Evolutionary conservation across 163 green algal genomes (phyloP), one percentile per base, ranked within the genome.

Genomic region (Scenedesmus sp.): DNA sequence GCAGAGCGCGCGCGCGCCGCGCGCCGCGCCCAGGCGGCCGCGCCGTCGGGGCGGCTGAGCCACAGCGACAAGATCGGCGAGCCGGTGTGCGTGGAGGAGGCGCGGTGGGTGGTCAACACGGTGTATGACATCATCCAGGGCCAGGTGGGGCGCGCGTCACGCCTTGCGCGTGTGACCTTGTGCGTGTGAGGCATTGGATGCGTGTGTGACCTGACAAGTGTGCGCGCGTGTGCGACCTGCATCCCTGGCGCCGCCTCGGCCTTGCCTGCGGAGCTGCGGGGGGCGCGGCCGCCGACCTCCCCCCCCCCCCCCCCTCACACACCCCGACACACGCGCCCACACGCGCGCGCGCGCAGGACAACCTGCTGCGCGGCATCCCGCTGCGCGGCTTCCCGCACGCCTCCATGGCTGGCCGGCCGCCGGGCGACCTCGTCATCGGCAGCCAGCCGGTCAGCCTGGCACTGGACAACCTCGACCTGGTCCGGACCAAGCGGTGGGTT

Each of bases 381-480:
- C 3, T 77, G 6, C 1, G 18, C n/a, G 53, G 69, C 36, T 77
- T 24, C 53, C 69, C 69, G n/a, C 69, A 77, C 69, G 1, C n/a
- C 33, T 4, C 22, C 4, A 4, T 47, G 36, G 4, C 29, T 11
- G 20, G 22, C 22, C 73, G 34, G 13, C 54, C 39, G 42, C 48
- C 60, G 13, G 48, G 73, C 5, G 64, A 70, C 10, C 20, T 50
- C 73, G 97, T 98, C 79, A 92, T 94, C 0, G 96, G 96, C 50
- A 96, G 91, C 31, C 96, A 99, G 87, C 96, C 96, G 1, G 96
- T 99, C 36, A 95, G 87, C 24, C 84, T 99, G 47, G 91, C 89
- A 24, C 62, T 84, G 24, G 65, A 80, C 36, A 95, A 97, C 76
- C 74, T 95, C 26, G 42, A 73, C 24, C 74, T 94, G 53, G 87